Percentiles rank a stretch among this genome's conserved stretches.
Conservation (phyloP, 495 filamentous ascomycete genomes). For the Aspergillus asperescens region DNA sequence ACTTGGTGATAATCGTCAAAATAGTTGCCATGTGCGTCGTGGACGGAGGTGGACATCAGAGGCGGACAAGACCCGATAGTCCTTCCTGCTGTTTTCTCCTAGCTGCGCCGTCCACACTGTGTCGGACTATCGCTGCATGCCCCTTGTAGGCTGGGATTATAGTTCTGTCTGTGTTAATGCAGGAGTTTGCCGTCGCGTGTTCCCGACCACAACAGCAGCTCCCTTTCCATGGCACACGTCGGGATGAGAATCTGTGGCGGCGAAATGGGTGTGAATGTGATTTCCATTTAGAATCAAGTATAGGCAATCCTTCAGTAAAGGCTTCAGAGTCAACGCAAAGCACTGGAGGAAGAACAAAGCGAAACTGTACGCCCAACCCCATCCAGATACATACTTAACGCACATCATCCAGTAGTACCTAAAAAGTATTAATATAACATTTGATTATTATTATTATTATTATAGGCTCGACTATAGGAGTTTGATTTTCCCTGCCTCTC, state of each 20-base stretch:
- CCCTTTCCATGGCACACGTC: neutral
- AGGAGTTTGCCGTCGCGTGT: constrained; percentile 6
- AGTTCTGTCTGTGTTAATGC: neutral
- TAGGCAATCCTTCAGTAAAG: too few species aligned
- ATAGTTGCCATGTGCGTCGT: too few species aligned
- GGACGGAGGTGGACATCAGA: too few species aligned
- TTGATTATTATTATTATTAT: constrained; percentile 5
- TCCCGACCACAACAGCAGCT: too few species aligned
- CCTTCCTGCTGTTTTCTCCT: neutral
- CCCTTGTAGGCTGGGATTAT: neutral
- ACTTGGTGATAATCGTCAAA: neutral
- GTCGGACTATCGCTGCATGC: neutral
- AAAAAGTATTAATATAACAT: neutral
- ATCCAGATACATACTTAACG: neutral
- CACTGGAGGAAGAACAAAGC: neutral
- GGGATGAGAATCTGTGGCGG: neutral
- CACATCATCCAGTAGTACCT: constrained; percentile 3
- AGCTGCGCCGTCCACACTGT: neutral
- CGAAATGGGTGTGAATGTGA: neutral
- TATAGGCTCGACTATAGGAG: constrained; percentile 1
- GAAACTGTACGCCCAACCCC: neutral
- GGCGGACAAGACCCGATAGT: neutral
- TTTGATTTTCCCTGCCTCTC: neutral
- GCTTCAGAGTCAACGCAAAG: too few species aligned
- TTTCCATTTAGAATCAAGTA: neutral